A percentile compares a stretch with the other conserved stretches of the same genome.
phyloP scores from a whole-genome alignment of 2,329 filamentous ascomycete species.

The Cladosporium colombiae region DNA sequence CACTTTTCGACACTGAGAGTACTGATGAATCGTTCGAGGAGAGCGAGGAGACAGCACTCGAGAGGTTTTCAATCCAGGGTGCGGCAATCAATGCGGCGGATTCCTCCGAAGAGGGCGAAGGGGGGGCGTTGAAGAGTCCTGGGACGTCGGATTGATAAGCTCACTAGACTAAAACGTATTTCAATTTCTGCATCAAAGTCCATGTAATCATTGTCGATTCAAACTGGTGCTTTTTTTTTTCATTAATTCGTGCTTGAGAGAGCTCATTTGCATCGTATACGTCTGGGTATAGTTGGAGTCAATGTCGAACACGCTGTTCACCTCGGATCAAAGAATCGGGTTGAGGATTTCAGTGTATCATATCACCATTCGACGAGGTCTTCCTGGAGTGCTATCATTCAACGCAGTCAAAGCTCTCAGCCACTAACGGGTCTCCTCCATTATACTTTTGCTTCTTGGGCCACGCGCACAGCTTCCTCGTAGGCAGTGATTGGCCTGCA shows the following conservation, averaged over 20 bases:
- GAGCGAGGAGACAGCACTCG: too few relatives aligned
- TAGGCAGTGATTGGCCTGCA: neutral
- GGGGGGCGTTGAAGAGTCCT: neutral
- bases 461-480: conserved; percentile 23
- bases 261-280: too few relatives aligned
- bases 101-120: neutral
- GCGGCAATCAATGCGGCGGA: too few relatives aligned
- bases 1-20: neutral
- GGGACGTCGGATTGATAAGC: neutral
- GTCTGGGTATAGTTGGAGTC: neutral
- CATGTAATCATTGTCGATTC: too few relatives aligned
- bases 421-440: conserved; percentile 22
- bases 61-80: neutral
- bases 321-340: neutral
- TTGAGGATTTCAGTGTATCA: neutral
- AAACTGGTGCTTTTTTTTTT: too few relatives aligned
- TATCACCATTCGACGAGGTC: neutral
- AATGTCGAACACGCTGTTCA: neutral
- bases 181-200: neutral
- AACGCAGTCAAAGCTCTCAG: conserved; percentile 14
- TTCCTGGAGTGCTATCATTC: neutral
- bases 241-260: too few relatives aligned
- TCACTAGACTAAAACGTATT: neutral
- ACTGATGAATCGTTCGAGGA: neutral
- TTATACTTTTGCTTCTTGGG: conserved; percentile 25